Conservation (phyloP, 345 rosid species). For the Noccaea bulbosa region DNA sequence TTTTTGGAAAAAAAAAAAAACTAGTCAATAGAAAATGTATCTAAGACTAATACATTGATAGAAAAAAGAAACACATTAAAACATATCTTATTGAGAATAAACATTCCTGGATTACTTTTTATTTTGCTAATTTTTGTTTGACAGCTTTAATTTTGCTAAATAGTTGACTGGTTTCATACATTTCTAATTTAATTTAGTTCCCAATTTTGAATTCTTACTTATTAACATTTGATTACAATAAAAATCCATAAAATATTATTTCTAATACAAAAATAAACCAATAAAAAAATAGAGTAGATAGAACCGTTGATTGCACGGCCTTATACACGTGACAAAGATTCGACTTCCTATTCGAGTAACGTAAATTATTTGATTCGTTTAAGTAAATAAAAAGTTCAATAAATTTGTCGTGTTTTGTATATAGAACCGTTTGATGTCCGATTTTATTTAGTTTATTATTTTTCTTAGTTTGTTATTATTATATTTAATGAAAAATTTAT, state of each 20-base stretch:
- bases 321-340: neutral
- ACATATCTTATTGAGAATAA: neutral
- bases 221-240: too few species aligned
- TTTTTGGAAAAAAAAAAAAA: neutral
- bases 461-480: too few species aligned
- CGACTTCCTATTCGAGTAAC: neutral
- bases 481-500: too few species aligned
- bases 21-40: neutral
- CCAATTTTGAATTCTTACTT: neutral
- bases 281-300: too few species aligned
- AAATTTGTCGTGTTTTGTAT: too few species aligned
- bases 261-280: too few species aligned
- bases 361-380: neutral
- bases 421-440: too few species aligned
- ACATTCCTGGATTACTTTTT: neutral
- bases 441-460: too few species aligned
- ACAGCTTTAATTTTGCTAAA: neutral
- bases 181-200: too few species aligned
- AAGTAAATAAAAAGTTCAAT: too few species aligned
- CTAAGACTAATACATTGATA: neutral
- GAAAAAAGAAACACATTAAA: neutral
- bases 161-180: neutral
- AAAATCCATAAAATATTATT: too few species aligned
- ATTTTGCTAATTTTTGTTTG: too few species aligned
- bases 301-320: neutral